A percentile compares a stretch with the other conserved stretches of the same genome.
Conservation (phyloP, 2,329 filamentous ascomycete genomes). For the Pyricularia sp. region DNA sequence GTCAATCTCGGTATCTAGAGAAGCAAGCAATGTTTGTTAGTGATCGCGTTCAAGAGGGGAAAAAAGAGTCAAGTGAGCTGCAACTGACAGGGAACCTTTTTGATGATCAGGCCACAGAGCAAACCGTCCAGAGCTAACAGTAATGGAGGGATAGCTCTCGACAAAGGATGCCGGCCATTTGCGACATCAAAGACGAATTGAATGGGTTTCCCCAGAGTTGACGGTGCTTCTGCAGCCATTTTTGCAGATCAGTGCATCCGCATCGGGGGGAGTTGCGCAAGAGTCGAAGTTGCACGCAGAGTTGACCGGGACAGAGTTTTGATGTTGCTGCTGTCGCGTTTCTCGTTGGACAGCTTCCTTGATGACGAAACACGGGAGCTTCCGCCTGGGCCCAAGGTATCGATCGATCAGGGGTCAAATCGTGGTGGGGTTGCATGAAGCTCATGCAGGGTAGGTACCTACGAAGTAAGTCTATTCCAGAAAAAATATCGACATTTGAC, state of each 20-base stretch:
- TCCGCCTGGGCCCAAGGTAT: background rate
- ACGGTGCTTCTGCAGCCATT: constrained; percentile 8
- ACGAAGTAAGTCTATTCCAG: too few species aligned
- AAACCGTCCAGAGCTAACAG: constrained; percentile 62
- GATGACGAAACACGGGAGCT: constrained; percentile 1
- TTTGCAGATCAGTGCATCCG: constrained; percentile 1
- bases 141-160: constrained; percentile 42
- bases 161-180: constrained; percentile 38
- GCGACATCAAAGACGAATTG: constrained; percentile 30
- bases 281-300: background rate
- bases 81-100: constrained; percentile 68
- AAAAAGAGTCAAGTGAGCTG: constrained; percentile 1
- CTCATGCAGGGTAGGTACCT: background rate
- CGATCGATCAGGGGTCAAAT: background rate
- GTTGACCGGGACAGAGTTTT: background rate
- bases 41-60: background rate
- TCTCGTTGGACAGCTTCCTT: background rate
- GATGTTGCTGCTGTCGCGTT: background rate
- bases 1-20: constrained; percentile 86
- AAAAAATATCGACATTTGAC: background rate
- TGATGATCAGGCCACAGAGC: constrained; percentile 66
- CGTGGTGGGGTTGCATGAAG: background rate
- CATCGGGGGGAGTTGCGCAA: background rate
- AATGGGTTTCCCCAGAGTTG: constrained; percentile 16
- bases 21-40: background rate